phyloP scores from a whole-genome alignment of 2,329 filamentous ascomycete species.

The Hypoxylon sp. region DNA sequence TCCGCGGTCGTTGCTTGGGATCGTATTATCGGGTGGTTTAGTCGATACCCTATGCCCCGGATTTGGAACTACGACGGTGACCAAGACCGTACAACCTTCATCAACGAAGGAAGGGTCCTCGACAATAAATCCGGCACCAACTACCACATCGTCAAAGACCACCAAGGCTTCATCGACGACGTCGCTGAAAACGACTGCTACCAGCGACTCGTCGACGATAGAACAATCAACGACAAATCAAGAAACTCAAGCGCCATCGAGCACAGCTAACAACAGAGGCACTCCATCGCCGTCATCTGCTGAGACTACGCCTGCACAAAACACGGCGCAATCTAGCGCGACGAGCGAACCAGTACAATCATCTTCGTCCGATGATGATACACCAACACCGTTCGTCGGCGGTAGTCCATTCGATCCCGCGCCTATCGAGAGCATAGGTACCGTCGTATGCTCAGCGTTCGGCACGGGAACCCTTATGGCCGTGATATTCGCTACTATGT shows the following conservation, averaged over 20 bases:
- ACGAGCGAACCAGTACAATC: conserved; percentile 30
- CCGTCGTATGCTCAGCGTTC: conserved; percentile 13
- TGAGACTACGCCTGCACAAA: conserved; percentile 29
- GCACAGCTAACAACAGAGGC: not conserved
- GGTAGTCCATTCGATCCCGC: conserved; percentile 40
- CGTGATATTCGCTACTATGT: conserved; percentile 23
- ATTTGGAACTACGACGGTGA: conserved; percentile 45
- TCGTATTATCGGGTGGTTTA: conserved; percentile 47
- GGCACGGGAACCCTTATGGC: conserved; percentile 24
- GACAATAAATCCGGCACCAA: conserved; percentile 31
- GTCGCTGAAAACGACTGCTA: conserved; percentile 11
- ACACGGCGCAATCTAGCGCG: conserved; percentile 28
- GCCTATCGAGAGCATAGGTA: conserved; percentile 25
- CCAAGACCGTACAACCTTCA: conserved; percentile 42
- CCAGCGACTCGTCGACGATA: conserved; percentile 24
- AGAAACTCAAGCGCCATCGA: conserved; percentile 20
- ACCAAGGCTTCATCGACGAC: conserved; percentile 20
- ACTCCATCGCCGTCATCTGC: conserved; percentile 16
- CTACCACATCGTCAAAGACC: conserved; percentile 5
- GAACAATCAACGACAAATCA: conserved; percentile 30
- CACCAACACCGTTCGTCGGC: conserved; percentile 33
- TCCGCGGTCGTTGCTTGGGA: conserved; percentile 46
- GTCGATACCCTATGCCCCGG: conserved; percentile 49
- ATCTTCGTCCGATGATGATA: conserved; percentile 24
- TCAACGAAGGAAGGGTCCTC: conserved; percentile 37